Evolutionary conservation across 1,139 yeast species (phyloP), one percentile per base, ranked within the genome.

Genomic region (Sugiyamaella xylanicola): DNA sequence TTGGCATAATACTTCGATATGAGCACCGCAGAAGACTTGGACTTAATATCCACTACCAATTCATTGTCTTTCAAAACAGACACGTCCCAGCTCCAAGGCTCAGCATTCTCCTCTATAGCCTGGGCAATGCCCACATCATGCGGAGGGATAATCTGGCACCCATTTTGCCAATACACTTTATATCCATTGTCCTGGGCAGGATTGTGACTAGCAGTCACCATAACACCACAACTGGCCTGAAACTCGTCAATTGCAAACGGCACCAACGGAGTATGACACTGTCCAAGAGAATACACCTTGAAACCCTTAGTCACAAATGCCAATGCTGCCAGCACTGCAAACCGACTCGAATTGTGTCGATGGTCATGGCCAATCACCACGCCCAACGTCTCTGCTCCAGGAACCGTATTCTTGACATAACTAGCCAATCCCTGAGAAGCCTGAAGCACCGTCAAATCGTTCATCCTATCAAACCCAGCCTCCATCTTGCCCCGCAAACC

Each of bases 201-300:
- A 67, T 93, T 93, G 71, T 93, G 99, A 54, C 96, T 88, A 0
- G 99, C 98, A 0, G 99, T 93, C 48, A 93, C 83, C 98, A 93
- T 93, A 1, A 93, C 87, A 36, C 98, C 99, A 51, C 85, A 90
- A 0, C 85, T 75, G 0, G 96, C 91, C 0, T 73, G 63, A 56
- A 74, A 77, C 40, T 75, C 67, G 61, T 87, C 89, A 27, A 93
- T 86, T 0, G 88, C 84, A 72, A 87, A 92, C 1, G 99, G 98
- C 1, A 93, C 98, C 69, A 90, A 71, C 0, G 99, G 99, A 0
- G 99, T 93, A 61, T 91, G 96, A 7, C 86, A 91, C 54, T 74
- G 71, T n/a, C 72, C 73, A 55, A 88, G 75, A 60, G 77, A 83
- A 69, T 81, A 83, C 1, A 93, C 96, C 52, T 76, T 80, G 64